Evolutionary conservation across 1,284 basidiomycete genomes (phyloP).

Genomic region (Microbotryum lychnidis-dioicae): DNA sequence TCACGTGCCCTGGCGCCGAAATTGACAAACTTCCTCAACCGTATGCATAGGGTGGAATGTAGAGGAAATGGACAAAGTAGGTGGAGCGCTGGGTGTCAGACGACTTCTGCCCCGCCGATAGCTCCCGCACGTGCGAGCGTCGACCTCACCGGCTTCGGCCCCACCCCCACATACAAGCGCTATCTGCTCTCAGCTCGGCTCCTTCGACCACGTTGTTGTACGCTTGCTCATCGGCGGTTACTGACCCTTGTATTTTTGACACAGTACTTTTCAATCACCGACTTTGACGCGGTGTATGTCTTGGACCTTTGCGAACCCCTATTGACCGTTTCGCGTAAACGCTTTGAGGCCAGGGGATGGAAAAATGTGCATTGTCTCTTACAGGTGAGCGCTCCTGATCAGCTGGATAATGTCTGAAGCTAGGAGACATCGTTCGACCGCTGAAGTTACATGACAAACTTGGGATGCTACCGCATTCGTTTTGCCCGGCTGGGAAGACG

Average conservation of each 20-base stretch:
- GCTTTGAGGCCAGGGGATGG: constrained; percentile 63
- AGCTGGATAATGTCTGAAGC: too few relatives aligned
- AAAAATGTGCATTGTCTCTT: constrained; percentile 65
- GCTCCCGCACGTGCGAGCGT: neutral
- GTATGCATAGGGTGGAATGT: constrained; percentile 58
- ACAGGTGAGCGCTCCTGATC: constrained; percentile 40
- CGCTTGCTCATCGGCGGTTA: too few relatives aligned
- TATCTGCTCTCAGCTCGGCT: too few relatives aligned
- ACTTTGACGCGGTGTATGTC: constrained; percentile 63
- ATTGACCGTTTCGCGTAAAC: constrained; percentile 59
- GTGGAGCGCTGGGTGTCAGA: neutral
- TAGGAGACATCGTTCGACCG: too few relatives aligned
- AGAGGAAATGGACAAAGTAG: constrained; percentile 61
- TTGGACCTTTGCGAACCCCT: constrained; percentile 34
- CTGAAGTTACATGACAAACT: too few relatives aligned
- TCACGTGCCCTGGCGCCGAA: neutral
- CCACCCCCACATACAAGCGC: too few relatives aligned
- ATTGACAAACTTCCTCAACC: neutral
- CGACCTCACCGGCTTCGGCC: neutral
- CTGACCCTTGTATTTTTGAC: too few relatives aligned
- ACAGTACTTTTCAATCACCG: constrained; percentile 55
- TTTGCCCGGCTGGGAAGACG: constrained; percentile 50
- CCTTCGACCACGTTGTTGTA: too few relatives aligned
- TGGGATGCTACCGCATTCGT: constrained; percentile 59
- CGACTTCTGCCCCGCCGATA: too few relatives aligned